phyloP scores from a whole-genome alignment of 441 rosid species.

The Gossypium lobatum region DNA sequence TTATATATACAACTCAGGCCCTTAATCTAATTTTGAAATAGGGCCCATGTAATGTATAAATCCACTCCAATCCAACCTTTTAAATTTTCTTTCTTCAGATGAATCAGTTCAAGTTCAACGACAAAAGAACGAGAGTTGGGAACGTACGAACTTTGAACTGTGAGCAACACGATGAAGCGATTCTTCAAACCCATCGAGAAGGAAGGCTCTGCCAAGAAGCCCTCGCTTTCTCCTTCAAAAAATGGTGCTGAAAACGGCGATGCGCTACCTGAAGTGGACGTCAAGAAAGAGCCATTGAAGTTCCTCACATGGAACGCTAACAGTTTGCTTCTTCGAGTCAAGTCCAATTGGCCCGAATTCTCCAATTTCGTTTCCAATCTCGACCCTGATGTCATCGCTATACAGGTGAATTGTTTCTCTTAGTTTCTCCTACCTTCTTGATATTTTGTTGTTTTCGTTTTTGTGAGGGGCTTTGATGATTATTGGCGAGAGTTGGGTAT shows the following conservation, averaged over 20 bases:
- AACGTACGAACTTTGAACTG: neutral
- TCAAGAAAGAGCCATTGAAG: conserved; percentile 60
- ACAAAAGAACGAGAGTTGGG: neutral
- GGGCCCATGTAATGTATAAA: neutral
- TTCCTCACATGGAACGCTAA: conserved; percentile 95
- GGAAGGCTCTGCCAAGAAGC: conserved; percentile 70
- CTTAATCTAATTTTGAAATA: neutral
- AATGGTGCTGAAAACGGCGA: conserved; percentile 20
- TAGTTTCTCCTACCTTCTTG: neutral
- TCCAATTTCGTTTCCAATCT: conserved; percentile 50
- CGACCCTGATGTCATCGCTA: conserved; percentile 82
- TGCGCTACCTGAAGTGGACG: conserved; percentile 16
- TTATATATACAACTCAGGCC: neutral
- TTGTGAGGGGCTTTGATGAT: neutral
- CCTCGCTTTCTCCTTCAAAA: conserved; percentile 36
- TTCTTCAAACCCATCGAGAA: conserved; percentile 90
- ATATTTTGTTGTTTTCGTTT: neutral
- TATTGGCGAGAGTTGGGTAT: neutral
- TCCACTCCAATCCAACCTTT: neutral
- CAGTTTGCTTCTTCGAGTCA: conserved; percentile 90
- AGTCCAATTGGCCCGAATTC: conserved; percentile 85
- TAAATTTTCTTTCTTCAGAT: neutral
- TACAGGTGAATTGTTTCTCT: conserved; percentile 46
- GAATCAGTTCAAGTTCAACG: neutral
- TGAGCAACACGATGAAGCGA: conserved; percentile 53